Evolutionary conservation across 306 rosid genomes (phyloP).

Genomic region (Vicia villosa): DNA sequence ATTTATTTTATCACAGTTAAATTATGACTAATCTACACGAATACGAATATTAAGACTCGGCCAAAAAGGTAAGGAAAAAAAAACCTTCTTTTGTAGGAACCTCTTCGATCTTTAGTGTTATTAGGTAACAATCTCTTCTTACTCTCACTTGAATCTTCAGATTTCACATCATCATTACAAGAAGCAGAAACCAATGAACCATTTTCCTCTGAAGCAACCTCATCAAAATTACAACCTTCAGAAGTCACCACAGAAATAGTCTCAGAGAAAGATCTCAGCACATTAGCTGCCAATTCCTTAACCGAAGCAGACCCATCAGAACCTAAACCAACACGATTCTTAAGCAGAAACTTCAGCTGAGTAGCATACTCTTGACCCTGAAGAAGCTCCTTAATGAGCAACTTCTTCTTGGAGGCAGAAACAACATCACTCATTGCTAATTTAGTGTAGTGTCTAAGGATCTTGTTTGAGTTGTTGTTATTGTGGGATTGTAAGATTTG

Average conservation of each 20-base stretch:
- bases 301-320: conserved; percentile 36
- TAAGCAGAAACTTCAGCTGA: conserved; percentile 52
- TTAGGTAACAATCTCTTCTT: conserved; percentile 34
- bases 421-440: conserved; percentile 38
- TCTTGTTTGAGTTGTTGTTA: neutral
- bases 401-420: conserved; percentile 4
- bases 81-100: conserved; percentile 80
- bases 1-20: too few species aligned
- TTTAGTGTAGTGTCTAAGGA: neutral
- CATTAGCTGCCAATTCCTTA: conserved; percentile 40
- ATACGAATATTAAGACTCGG: neutral
- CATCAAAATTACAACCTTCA: neutral
- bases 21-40: too few species aligned
- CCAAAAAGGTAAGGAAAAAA: neutral
- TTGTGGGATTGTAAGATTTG: neutral
- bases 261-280: conserved; percentile 44
- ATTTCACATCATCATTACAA: conserved; percentile 46
- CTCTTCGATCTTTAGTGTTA: conserved; percentile 54
- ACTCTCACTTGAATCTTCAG: conserved; percentile 53
- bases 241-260: conserved; percentile 51
- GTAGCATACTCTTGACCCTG: conserved; percentile 50
- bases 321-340: neutral
- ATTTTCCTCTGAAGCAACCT: conserved; percentile 24
- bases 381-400: conserved; percentile 37
- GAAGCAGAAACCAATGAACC: neutral